Evolutionary conservation across 2,329 filamentous ascomycete genomes (phyloP), one percentile per base, ranked within the genome.

Genomic region (Metarhizium sp.): DNA sequence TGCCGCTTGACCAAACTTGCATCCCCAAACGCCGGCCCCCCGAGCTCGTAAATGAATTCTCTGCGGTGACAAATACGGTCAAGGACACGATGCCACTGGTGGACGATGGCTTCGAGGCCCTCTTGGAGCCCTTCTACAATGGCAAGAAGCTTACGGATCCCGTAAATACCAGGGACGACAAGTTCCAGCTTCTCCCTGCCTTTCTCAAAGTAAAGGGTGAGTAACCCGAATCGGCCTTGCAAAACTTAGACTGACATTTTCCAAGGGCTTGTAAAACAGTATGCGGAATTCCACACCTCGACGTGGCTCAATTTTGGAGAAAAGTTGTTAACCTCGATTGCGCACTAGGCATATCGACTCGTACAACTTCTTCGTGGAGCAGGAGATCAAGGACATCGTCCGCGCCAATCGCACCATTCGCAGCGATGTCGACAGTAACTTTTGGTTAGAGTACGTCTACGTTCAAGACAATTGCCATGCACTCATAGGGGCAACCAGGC

Each of bases 301-400:
- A 40, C 18, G n/a, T 51, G n/a, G 52, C 13, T 42, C 20, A n/a
- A 29, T 50, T 20, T n/a, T 36, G 18, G 13, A 47, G 25, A 56
- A 40, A 40, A 16, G 32, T 25, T 38, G 42, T 54, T 57, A 25
- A 57, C 58, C 34, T 49, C 61, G 63, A 63, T 58, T 36, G 14
- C 36, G 11, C 42, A 47, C 20, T 18, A 79, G 78, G 64, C 92
- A 96, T 71, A 92, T 96, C 67, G 95, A 99, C 75, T 97, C 94
- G 29, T 99, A 95, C 79, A 96, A 99, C 74, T 96, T 94, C 74
- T 97, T 99, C 64, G 88, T 96, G 62, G 90, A 99, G 63, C 88
- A 95, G 55, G 92, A 97, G 68, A 85, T 99, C 70, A 96, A 96
- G 74, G 92, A 96, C 65, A 99, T 99, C 63, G 87, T 99, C 61